A percentile compares a stretch with the other conserved stretches of the same genome.
phyloP scores from a whole-genome alignment of 1,139 yeast species.

The Torulaspora globosa region DNA sequence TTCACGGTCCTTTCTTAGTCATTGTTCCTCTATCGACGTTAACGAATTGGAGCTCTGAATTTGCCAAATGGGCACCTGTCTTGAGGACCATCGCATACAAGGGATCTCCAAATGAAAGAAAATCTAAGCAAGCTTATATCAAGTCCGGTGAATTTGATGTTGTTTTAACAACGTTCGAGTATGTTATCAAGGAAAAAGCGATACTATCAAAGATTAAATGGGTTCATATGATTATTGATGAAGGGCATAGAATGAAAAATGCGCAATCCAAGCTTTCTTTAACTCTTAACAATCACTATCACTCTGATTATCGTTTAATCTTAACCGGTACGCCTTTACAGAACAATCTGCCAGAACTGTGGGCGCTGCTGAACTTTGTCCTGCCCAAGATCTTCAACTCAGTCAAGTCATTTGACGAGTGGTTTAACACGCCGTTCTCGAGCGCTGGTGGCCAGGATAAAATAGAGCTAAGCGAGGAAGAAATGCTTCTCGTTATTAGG shows the following conservation, averaged over 20 bases:
- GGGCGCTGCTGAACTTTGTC: slow-evolving; percentile 78
- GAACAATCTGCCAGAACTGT: slow-evolving; percentile 76
- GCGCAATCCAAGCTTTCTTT: slow-evolving; percentile 68
- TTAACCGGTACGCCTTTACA: slow-evolving; percentile 87
- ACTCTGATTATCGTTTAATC: slow-evolving; percentile 70
- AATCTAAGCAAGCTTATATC: slow-evolving; percentile 57
- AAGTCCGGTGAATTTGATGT: slow-evolving; percentile 69
- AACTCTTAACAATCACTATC: slow-evolving; percentile 68
- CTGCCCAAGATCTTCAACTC: slow-evolving; percentile 78
- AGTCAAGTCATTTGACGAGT: slow-evolving; percentile 80
- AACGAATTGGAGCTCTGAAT: slow-evolving; percentile 81
- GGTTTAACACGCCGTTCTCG: slow-evolving; percentile 85
- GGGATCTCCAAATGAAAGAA: slow-evolving; percentile 70
- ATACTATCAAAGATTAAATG: slow-evolving; percentile 63
- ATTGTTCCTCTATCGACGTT: slow-evolving; percentile 81
- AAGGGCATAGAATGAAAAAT: slow-evolving; percentile 86
- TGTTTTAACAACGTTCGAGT: slow-evolving; percentile 73
- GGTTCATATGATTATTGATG: slow-evolving; percentile 87
- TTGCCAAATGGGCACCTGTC: slow-evolving; percentile 83
- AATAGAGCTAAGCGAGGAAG: slow-evolving; percentile 84
- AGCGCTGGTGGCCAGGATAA: slow-evolving; percentile 79
- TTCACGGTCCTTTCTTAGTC: slow-evolving; percentile 68
- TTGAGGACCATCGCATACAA: slow-evolving; percentile 66
- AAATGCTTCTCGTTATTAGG: slow-evolving; percentile 84
- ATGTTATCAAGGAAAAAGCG: slow-evolving; percentile 69